Evolutionary conservation across 2,329 filamentous ascomycete genomes (phyloP), one percentile per base, ranked within the genome.

Genomic region (Claviceps pazoutovae): DNA sequence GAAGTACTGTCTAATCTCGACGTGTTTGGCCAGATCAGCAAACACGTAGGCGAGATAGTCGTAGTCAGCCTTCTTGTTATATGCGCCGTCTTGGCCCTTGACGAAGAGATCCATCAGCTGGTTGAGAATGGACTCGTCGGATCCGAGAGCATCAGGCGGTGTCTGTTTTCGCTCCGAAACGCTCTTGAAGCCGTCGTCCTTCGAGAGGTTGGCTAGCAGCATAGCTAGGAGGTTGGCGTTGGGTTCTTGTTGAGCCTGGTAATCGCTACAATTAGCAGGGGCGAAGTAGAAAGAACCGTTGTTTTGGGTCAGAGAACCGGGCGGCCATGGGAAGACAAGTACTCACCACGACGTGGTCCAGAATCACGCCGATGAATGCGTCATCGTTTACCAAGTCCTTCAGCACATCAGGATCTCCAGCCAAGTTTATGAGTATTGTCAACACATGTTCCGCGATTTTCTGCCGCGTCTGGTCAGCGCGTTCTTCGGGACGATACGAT

Each of bases 21-120:
- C 74, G 60, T 90, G 83, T 68, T 89, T 95, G 48, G 89, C 84
- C 9, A 98, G 75, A 66, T 98, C 91, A 42, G 93, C 91, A 64
- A 98, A 94, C 51, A 96, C 75, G 64, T 97, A 98, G 43, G 89
- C 82, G 23, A 98, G 78, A 68, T 97, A 96, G 70, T 98, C 89
- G 66, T 82, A 97, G 68, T 91, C 79, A 54, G 89, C 89, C 26
- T 84, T 66, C 62, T 86, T 84, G 74, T 97, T 97, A 68, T 93
- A 89, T 9, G 76, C 74, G 23, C 85, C 86, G 55, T 86, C 83
- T 21, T 87, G 83, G 19, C 91, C 91, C 71, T 93, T 94, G 64
- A 97, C 93, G 64, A 98, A 98, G 60, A 94, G 84, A 66, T 97
- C 93, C 66, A 98, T 81, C 34, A 98, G 73, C 68, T 97, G 93